Conservation (phyloP, 768 basidiomycete genomes). For the Panus rudis region DNA sequence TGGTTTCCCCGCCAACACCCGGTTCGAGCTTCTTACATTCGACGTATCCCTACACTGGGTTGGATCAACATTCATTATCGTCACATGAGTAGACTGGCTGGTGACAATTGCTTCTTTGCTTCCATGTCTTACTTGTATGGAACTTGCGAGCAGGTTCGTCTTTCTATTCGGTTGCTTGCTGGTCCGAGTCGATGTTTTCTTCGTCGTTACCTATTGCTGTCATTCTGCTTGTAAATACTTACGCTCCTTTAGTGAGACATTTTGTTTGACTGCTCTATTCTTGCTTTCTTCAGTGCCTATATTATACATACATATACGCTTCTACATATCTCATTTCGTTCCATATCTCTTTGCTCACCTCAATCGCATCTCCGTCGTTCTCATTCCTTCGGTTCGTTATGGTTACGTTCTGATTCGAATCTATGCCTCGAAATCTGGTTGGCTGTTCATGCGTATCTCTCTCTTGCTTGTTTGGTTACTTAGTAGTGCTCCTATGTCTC, state of each 20-base stretch:
- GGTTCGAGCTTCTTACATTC: conserved; percentile 16
- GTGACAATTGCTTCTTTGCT: no score
- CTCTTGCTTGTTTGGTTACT: no score
- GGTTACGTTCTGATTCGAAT: background rate
- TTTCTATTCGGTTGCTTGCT: no score
- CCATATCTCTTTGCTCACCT: background rate
- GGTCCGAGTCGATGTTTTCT: no score
- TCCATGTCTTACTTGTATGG: background rate
- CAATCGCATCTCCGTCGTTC: background rate
- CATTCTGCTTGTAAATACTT: no score
- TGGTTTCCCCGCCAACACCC: conserved; percentile 43
- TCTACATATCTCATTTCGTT: background rate
- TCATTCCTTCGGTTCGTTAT: background rate
- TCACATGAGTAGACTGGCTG: conserved; percentile 14
- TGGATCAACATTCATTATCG: conserved; percentile 35
- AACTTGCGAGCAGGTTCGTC: no score
- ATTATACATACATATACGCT: background rate
- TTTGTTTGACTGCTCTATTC: no score
- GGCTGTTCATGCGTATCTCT: conserved; percentile 1
- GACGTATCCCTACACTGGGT: conserved; percentile 49
- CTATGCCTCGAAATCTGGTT: background rate
- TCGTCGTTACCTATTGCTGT: no score
- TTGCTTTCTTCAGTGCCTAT: background rate
- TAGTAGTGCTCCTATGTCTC: background rate
- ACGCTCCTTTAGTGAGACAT: no score